phyloP scores from a whole-genome alignment of 495 filamentous ascomycete genomes.

The Daldinia decipiens region DNA sequence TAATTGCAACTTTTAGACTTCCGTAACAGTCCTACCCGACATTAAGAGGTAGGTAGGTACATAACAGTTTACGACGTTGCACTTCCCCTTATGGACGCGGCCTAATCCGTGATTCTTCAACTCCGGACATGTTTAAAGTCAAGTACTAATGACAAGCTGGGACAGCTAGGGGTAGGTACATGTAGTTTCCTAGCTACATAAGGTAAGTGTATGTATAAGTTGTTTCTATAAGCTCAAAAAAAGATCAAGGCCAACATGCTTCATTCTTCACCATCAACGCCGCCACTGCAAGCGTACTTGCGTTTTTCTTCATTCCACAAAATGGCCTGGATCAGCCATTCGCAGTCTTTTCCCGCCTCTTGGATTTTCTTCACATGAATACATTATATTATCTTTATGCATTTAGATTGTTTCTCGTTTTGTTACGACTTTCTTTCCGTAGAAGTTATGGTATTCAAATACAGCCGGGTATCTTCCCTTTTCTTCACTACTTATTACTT shows the following conservation, averaged over 20 bases:
- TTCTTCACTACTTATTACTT: conserved; percentile 2
- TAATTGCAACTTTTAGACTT: conserved; percentile 5
- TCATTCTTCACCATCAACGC: conserved; percentile 23
- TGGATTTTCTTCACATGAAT: conserved; percentile 31
- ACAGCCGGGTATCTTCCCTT: conserved; percentile 5
- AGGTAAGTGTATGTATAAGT: conserved; percentile 10
- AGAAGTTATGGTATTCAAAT: conserved; percentile 15
- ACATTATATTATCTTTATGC: conserved; percentile 19
- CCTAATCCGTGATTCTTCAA: conserved; percentile 6
- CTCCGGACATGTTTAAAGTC: conserved; percentile 27
- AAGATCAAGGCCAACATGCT: conserved; percentile 20
- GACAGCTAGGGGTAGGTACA: conserved; percentile 11
- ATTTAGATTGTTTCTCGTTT: conserved; percentile 29
- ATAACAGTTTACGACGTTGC: conserved; percentile 33
- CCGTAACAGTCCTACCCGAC: conserved; percentile 11
- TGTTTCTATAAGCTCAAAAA: conserved; percentile 6
- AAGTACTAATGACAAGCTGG: conserved; percentile 12
- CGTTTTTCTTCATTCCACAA: conserved; percentile 41
- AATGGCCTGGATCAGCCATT: conserved; percentile 41
- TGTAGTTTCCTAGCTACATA: conserved; percentile 3
- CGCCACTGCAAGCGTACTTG: conserved; percentile 20
- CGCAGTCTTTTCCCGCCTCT: conserved; percentile 40
- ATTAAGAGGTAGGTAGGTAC: background rate
- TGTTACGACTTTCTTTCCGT: conserved; percentile 8
- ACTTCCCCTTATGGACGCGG: background rate